Percentiles rank a stretch among this genome's conserved stretches.
Evolutionary conservation across 441 rosid genomes (phyloP).

Genomic region (Flueggea neowawraea): DNA sequence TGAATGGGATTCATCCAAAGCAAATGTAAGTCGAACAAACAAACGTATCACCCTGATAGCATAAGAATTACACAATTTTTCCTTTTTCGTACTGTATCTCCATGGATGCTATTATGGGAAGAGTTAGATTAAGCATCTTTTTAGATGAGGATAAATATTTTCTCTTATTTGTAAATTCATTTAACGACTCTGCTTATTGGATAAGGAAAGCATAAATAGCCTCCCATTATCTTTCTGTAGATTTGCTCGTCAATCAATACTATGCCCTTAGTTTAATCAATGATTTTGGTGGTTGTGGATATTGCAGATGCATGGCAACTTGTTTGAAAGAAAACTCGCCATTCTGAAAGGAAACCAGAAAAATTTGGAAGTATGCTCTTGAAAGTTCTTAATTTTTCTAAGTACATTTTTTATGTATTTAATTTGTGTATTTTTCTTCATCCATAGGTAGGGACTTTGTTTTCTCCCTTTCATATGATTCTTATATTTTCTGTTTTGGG

Average conservation of each 20-base stretch:
- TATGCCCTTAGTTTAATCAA: not conserved
- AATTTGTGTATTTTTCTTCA: not conserved
- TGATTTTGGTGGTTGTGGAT: not conserved
- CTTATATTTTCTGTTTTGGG: too few species aligned
- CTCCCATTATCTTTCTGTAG: too few species aligned
- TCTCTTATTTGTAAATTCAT: too few species aligned
- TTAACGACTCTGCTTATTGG: not conserved
- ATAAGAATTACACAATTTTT: not conserved
- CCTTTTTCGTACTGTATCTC: not conserved
- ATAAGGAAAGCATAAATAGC: too few species aligned
- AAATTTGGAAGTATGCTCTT: conserved; percentile 43
- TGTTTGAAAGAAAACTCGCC: conserved; percentile 85
- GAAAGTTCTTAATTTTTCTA: conserved; percentile 1
- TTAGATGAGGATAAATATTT: too few species aligned
- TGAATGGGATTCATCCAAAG: conserved; percentile 77
- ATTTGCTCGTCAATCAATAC: not conserved
- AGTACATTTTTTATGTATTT: not conserved
- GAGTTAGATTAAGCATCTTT: not conserved
- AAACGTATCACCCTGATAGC: not conserved
- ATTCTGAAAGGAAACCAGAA: conserved; percentile 64
- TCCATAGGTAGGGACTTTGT: not conserved
- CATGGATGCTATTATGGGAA: not conserved
- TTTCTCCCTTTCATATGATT: not conserved
- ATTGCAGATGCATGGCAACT: conserved; percentile 84
- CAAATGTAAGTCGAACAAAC: conserved; percentile 65